Percentiles rank a stretch among this genome's conserved stretches.
phyloP scores from a whole-genome alignment of 768 basidiomycete species.

The Naematelia encephala region DNA sequence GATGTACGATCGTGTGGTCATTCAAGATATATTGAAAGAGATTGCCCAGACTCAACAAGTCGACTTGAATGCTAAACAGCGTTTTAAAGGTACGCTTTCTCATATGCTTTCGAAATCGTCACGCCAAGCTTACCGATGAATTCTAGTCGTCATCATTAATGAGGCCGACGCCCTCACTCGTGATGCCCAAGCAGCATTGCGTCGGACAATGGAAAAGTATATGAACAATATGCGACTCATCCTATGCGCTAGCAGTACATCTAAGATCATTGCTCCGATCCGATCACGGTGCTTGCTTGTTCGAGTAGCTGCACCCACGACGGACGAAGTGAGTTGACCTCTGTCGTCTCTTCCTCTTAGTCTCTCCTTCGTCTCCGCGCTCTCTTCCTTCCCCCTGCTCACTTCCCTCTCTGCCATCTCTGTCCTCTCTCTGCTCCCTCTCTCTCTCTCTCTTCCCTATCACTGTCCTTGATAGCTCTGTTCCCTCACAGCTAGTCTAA shows the following conservation, averaged over 20 bases:
- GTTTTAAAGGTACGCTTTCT: constrained; percentile 76
- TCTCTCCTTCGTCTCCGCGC: too few species aligned
- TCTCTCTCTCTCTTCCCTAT: too few species aligned
- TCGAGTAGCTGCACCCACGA: constrained; percentile 81
- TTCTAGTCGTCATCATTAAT: constrained; percentile 90
- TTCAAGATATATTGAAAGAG: constrained; percentile 95
- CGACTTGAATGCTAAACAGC: constrained; percentile 87
- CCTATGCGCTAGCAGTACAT: constrained; percentile 91
- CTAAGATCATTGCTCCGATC: constrained; percentile 93
- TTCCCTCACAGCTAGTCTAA: background rate
- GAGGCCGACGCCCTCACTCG: constrained; percentile 92
- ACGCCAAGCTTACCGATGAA: background rate
- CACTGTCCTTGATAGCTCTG: background rate
- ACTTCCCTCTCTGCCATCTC: too few species aligned
- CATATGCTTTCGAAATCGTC: background rate
- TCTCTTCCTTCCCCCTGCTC: too few species aligned
- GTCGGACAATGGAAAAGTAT: constrained; percentile 99
- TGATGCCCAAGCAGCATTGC: constrained; percentile 93
- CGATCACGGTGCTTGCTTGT: constrained; percentile 90
- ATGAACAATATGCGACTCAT: constrained; percentile 97
- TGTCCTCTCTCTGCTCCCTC: too few species aligned
- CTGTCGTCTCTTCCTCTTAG: too few species aligned
- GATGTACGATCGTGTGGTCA: constrained; percentile 88
- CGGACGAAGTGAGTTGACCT: constrained; percentile 64
- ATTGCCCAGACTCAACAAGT: constrained; percentile 99